phyloP scores from a whole-genome alignment of 2,329 filamentous ascomycete species.

The Helminthosporium solani region DNA sequence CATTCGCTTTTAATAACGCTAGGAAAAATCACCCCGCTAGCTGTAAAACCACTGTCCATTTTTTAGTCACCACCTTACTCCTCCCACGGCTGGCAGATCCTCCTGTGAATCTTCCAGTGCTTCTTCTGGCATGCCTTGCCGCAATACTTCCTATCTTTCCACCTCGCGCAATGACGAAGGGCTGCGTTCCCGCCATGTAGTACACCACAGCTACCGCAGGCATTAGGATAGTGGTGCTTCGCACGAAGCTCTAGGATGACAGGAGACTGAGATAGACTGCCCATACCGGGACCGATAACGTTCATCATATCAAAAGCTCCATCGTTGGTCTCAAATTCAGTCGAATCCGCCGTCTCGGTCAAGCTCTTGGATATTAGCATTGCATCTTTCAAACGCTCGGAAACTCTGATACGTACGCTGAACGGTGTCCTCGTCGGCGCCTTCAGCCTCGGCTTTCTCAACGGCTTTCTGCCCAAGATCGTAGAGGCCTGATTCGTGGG shows the following conservation, averaged over 20 bases:
- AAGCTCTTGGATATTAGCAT: constrained; percentile 16
- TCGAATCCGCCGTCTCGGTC: constrained; percentile 10
- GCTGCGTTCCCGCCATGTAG: neutral
- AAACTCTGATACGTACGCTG: too few species aligned
- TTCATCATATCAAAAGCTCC: constrained; percentile 13
- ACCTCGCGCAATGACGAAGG: constrained; percentile 27
- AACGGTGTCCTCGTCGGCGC: constrained; percentile 6
- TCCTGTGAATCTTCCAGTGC: constrained; percentile 38
- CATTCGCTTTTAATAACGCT: too few species aligned
- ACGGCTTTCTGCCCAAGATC: constrained; percentile 13
- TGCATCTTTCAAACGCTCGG: too few species aligned
- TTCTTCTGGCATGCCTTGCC: constrained; percentile 31
- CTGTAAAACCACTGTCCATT: too few species aligned
- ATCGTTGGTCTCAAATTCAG: neutral
- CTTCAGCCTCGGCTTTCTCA: constrained; percentile 10
- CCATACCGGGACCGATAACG: constrained; percentile 13
- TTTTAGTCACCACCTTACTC: neutral
- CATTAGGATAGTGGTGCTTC: constrained; percentile 14
- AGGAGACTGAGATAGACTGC: constrained; percentile 8
- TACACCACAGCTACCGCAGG: constrained; percentile 17
- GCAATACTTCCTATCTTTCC: constrained; percentile 32
- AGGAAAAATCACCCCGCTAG: too few species aligned
- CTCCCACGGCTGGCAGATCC: constrained; percentile 17
- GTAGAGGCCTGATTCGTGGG: constrained; percentile 14
- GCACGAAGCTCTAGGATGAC: constrained; percentile 22